Evolutionary conservation across 192 early-diverging fungal species (phyloP), one percentile per base, ranked within the genome.

Genomic region (Rhizophagus sp.): DNA sequence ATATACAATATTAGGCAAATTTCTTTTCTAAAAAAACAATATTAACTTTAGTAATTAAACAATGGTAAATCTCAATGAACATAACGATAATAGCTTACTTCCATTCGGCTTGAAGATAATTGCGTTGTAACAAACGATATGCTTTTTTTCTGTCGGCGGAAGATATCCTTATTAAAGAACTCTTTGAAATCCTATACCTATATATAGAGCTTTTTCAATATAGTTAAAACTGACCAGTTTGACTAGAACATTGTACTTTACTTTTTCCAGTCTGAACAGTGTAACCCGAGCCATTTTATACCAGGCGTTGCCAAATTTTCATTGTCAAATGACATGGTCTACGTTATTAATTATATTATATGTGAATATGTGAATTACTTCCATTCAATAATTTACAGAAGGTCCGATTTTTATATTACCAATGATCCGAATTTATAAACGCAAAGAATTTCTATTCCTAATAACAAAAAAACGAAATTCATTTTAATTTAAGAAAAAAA

Each of bases 251-350:
- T 47, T 47, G 11, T 12, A 61, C 39, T 52, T 15, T 52, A 52
- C 50, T 52, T 57, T 57, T 57, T 19, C 52, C 52, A 22, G 19
- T 57, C 52, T 57, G 52, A 57, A 57, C 19, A 57, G 5, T 6
- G 52, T 6, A 57, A 57, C 7, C 52, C 52, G 19, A 57, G 15
- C 52, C 52, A 57, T 57, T 57, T 57, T 57, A 57, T 57, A 22
- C 52, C 6, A 57, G 52, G 52, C 1, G 52, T 57, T 57, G 52
- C 52, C 17, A 57, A 57, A 57, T 57, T 57, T 57, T 57, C 52
- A n/a, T 47, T 75, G 68, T 81, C 80, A 52, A 76, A 81, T 19
- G 80, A 73, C 47, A 67, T 64, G 24, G 74, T 11, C 80, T 76
- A 57, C 24, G 57, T 30, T 41, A 41, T 41, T 0, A n/a, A n/a